These are phyloP conservation scores for Kernera saxatilis DNA, from an alignment of 345 rosid genomes.

Conservation along the genomic window DNA sequence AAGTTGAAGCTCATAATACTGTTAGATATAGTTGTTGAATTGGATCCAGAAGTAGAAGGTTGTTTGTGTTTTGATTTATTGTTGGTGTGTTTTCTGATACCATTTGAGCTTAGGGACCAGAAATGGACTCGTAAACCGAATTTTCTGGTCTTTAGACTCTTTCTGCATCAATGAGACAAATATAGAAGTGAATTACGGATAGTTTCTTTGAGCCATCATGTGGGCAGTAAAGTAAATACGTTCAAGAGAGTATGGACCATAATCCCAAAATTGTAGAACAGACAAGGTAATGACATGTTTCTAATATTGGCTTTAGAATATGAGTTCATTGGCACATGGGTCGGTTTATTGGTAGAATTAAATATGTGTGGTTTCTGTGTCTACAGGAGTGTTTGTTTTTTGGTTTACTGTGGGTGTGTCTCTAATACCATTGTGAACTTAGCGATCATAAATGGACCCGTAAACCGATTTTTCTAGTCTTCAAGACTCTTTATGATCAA, in stretches of 20 bases:
- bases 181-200: not conserved
- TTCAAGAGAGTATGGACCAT: not conserved
- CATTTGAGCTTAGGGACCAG: not conserved
- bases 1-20: not conserved
- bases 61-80: not conserved
- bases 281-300: not conserved
- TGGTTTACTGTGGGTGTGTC: too few species aligned
- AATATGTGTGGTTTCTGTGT: too few species aligned
- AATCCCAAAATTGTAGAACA: not conserved
- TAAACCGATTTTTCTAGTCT: too few species aligned
- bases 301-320: not conserved
- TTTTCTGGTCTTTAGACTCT: not conserved
- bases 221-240: not conserved
- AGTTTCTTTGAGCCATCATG: not conserved
- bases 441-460: too few species aligned
- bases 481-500: too few species aligned
- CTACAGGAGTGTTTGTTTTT: too few species aligned
- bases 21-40: not conserved
- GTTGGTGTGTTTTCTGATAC: constrained; percentile 4
- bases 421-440: too few species aligned
- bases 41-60: not conserved
- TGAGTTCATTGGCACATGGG: not conserved
- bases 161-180: not conserved
- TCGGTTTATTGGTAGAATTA: not conserved
- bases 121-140: not conserved